Percentiles rank a stretch among this genome's conserved stretches.
These are phyloP conservation scores for Globisporangium yorkense DNA, from an alignment of 352 stramenopile species.

Conservation along the genomic window DNA sequence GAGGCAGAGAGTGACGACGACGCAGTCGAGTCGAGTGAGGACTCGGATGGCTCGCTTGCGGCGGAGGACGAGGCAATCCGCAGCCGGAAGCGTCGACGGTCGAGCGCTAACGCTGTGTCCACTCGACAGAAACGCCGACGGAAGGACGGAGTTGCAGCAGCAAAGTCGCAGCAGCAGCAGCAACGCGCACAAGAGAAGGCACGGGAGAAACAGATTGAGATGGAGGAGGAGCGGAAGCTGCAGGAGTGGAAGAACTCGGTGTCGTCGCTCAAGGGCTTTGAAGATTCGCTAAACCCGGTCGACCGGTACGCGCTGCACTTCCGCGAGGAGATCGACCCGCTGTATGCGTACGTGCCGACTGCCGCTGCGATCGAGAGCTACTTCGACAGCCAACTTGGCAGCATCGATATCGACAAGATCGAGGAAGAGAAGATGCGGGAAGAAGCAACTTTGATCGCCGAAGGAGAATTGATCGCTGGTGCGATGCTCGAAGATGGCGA, in stretches of 20 bases:
- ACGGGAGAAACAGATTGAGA: conserved; percentile 81
- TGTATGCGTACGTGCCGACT: conserved; percentile 76
- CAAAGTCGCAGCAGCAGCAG: conserved; percentile 2
- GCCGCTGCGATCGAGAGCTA: conserved; percentile 59
- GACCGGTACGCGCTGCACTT: conserved; percentile 93
- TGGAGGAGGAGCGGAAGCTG: conserved; percentile 91
- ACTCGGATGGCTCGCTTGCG: conserved; percentile 18
- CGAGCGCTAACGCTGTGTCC: conserved; percentile 7
- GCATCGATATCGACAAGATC: conserved; percentile 56
- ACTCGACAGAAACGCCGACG: conserved; percentile 2
- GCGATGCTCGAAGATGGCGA: conserved; percentile 20
- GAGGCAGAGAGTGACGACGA: conserved; percentile 10
- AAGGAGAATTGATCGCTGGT: conserved; percentile 65
- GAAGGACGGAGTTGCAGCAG: conserved; percentile 5
- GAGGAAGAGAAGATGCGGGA: conserved; percentile 60
- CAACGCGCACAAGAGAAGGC: conserved; percentile 54
- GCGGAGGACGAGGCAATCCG: conserved; percentile 30
- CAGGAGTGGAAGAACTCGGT: conserved; percentile 84
- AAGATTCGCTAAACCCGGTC: conserved; percentile 89
- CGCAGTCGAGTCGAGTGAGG: conserved; percentile 12
- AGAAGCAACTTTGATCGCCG: conserved; percentile 48
- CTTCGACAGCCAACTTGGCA: conserved; percentile 14
- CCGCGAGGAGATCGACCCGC: conserved; percentile 88
- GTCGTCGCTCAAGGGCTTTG: conserved; percentile 79
- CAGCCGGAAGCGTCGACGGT: conserved; percentile 13